These are phyloP conservation scores for Ascochyta koolunga DNA, from an alignment of 2,329 filamentous ascomycete genomes.

Conservation along the genomic window DNA sequence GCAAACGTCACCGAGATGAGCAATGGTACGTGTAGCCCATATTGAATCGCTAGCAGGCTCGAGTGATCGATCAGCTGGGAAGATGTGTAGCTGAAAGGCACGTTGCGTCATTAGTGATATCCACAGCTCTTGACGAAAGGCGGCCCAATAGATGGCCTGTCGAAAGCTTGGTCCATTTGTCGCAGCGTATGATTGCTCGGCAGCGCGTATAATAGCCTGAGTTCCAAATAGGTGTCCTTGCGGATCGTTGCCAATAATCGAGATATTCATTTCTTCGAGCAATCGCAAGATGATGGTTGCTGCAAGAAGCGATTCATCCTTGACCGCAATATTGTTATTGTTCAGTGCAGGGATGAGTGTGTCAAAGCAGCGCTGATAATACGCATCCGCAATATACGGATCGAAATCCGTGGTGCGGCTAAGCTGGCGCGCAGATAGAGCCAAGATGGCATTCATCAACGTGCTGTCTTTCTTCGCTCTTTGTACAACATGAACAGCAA, in stretches of 20 bases:
- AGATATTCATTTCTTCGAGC: slow-evolving; percentile 52
- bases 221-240: slow-evolving; percentile 50
- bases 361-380: slow-evolving; percentile 50
- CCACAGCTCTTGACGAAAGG: slow-evolving; percentile 48
- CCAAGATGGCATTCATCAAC: slow-evolving; percentile 52
- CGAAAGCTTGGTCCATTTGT: slow-evolving; percentile 40
- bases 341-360: slow-evolving; percentile 50
- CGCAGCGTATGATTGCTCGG: slow-evolving; percentile 41
- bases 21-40: slow-evolving; percentile 52
- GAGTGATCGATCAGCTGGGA: slow-evolving; percentile 48
- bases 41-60: slow-evolving; percentile 49
- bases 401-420: slow-evolving; percentile 50
- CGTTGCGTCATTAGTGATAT: slow-evolving; percentile 47
- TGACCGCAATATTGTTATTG: slow-evolving; percentile 47
- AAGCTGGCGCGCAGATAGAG: slow-evolving; percentile 51
- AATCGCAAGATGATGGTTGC: slow-evolving; percentile 51
- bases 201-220: slow-evolving; percentile 45
- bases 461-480: slow-evolving; percentile 47
- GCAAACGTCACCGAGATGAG: slow-evolving; percentile 46
- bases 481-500: slow-evolving; percentile 44
- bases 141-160: slow-evolving; percentile 48
- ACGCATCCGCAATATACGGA: slow-evolving; percentile 50
- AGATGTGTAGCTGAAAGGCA: slow-evolving; percentile 45
- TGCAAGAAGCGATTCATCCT: slow-evolving; percentile 50
- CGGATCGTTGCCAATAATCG: slow-evolving; percentile 42